phyloP scores from a whole-genome alignment of 2,329 filamentous ascomycete species.

The Furcasterigmium furcatum region DNA sequence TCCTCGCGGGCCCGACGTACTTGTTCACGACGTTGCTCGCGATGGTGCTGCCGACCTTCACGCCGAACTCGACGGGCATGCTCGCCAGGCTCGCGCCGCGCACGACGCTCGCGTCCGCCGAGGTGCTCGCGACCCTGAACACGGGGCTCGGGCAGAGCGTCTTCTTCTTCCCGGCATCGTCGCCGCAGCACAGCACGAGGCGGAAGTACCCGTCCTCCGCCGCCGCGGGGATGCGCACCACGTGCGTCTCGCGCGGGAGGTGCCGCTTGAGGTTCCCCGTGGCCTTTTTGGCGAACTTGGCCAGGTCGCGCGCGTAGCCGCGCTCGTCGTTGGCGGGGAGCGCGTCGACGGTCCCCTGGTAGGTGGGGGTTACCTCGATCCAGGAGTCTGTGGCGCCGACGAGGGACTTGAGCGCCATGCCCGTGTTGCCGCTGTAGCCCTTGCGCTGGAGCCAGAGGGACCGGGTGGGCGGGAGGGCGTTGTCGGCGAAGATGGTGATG shows the following conservation, averaged over 20 bases:
- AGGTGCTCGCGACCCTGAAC: slow-evolving; percentile 66
- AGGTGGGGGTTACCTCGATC: slow-evolving; percentile 64
- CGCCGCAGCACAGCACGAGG: slow-evolving; percentile 56
- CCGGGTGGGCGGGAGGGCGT: slow-evolving; percentile 51
- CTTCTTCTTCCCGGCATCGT: slow-evolving; percentile 41
- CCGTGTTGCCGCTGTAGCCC: slow-evolving; percentile 65
- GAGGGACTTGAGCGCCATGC: slow-evolving; percentile 63
- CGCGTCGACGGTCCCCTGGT: slow-evolving; percentile 41
- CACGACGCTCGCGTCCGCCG: slow-evolving; percentile 55
- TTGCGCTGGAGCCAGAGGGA: slow-evolving; percentile 67
- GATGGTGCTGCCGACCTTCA: slow-evolving; percentile 51
- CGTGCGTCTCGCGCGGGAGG: slow-evolving; percentile 56
- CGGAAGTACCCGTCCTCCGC: slow-evolving; percentile 67
- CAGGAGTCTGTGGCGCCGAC: slow-evolving; percentile 57
- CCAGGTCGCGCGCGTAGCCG: slow-evolving; percentile 65
- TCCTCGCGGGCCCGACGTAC: slow-evolving; percentile 27
- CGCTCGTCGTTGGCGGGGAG: slow-evolving; percentile 57
- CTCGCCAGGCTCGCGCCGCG: slow-evolving; percentile 63
- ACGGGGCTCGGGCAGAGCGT: slow-evolving; percentile 63
- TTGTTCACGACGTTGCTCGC: slow-evolving; percentile 40
- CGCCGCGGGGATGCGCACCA: slow-evolving; percentile 61
- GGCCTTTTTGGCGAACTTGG: slow-evolving; percentile 57
- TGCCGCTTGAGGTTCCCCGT: slow-evolving; percentile 44
- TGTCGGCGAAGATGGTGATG: slow-evolving; percentile 61
- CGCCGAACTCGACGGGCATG: slow-evolving; percentile 63